These are phyloP conservation scores for Solanum bulbocastanum DNA, from an alignment of 257 asterid species.

Conservation along the genomic window DNA sequence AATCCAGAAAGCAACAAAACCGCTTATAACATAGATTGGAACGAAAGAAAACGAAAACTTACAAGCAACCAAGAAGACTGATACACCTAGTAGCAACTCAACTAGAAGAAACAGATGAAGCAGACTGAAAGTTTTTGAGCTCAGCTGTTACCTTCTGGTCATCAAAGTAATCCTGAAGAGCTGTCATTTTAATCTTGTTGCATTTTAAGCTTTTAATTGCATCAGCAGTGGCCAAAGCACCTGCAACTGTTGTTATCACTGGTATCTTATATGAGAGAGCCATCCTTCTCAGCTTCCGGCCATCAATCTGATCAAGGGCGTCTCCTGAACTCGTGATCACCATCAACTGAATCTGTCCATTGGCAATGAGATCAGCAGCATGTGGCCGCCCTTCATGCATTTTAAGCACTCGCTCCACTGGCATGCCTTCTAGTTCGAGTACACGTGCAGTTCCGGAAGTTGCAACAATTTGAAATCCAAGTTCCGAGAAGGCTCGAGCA, in stretches of 20 bases:
- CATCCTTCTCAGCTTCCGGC: constrained; percentile 83
- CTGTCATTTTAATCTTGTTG: constrained; percentile 71
- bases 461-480: constrained; percentile 69
- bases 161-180: constrained; percentile 87
- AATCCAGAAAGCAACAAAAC: neutral
- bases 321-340: constrained; percentile 93
- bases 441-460: constrained; percentile 93
- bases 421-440: constrained; percentile 58
- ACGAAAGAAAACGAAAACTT: neutral
- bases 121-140: constrained; percentile 30
- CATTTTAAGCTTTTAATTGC: constrained; percentile 78
- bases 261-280: constrained; percentile 93
- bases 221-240: constrained; percentile 93
- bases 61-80: neutral
- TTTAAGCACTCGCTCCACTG: constrained; percentile 75
- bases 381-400: constrained; percentile 97
- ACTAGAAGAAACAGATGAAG: constrained; percentile 24
- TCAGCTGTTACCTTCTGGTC: constrained; percentile 13
- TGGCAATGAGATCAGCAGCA: constrained; percentile 83
- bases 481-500: constrained; percentile 48
- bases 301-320: constrained; percentile 75
- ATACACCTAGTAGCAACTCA: constrained; percentile 8
- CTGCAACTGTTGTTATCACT: constrained; percentile 87
- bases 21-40: neutral
- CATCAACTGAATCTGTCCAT: constrained; percentile 80